Evolutionary conservation across 2,329 filamentous ascomycete species (phyloP), one percentile per base, ranked within the genome.

Genomic region (Monosporascus cannonballus): DNA sequence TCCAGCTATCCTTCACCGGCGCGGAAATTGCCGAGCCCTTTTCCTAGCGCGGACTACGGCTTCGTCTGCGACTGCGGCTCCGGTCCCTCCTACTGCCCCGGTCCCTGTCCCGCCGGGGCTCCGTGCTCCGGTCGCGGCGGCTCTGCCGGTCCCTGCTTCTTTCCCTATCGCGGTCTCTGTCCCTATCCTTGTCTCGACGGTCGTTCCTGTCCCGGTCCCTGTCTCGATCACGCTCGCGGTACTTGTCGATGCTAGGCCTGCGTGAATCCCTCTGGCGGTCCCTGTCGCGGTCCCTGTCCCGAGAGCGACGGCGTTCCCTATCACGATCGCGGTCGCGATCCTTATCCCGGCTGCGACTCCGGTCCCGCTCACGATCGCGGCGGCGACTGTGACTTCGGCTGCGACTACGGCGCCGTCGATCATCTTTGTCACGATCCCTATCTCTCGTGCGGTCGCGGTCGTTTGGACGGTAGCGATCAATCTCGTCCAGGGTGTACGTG

Each of bases 221-320:
- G 4, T 59, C 59, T n/a, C 62, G 58, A 25, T 70, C 70, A 2
- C 46, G 51, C 49, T 53, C 57, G 22, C 71, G 38, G 38, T 41
- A n/a, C 38, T 20, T n/a, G 38, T 41, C 38, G 7, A n/a, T n/a
- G 38, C 17, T n/a, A n/a, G 17, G 38, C n/a, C 42, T 17, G 22
- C 17, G 65, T 11, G 30, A 34, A 7, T 71, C 69, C 14, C 64
- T 61, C n/a, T 62, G 60, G 17, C 61, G 56, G 14, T 61, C 60
- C 11, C 67, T 67, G 52, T 77, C 77, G 61, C 58, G 66, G 57
- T 66, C 57, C 6, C 65, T 61, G 5, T 74, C 69, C 47, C 79
- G 74, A 50, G 74, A 69, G 64, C 67, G 22, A 54, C 71, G 44
- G 66, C 67, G 48, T 59, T 62, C 22, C 25, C 49, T 48, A 18